A percentile compares a stretch with the other conserved stretches of the same genome.
phyloP scores from a whole-genome alignment of 352 stramenopile species.

The Globisporangium nodosum region DNA sequence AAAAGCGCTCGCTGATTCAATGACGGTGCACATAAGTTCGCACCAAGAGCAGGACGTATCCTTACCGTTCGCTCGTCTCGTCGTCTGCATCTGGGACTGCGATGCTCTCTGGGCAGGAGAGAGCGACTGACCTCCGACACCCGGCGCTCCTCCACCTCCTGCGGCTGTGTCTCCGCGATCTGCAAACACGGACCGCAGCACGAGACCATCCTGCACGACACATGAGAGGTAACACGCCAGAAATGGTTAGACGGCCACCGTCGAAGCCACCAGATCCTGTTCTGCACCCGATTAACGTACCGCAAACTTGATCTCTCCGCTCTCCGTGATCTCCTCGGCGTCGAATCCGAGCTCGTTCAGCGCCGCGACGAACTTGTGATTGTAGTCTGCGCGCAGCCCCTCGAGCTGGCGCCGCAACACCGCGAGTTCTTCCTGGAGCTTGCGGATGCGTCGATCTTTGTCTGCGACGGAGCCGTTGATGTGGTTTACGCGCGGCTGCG shows the following conservation, averaged over 20 bases:
- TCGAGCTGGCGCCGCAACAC: constrained; percentile 59
- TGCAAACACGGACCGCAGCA: constrained; percentile 57
- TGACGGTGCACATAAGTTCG: too few species aligned
- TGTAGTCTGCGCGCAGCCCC: constrained; percentile 65
- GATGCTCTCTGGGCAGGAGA: constrained; percentile 10
- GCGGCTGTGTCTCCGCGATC: constrained; percentile 13
- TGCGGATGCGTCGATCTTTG: constrained; percentile 81
- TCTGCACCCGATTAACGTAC: constrained; percentile 17
- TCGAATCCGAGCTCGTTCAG: constrained; percentile 79
- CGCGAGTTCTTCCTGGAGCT: constrained; percentile 71
- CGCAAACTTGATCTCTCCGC: constrained; percentile 77
- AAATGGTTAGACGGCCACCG: not conserved
- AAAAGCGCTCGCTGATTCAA: too few species aligned
- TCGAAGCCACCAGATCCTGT: not conserved
- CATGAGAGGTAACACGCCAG: too few species aligned
- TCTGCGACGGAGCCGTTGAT: constrained; percentile 81
- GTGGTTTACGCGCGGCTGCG: constrained; percentile 71
- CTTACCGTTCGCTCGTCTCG: constrained; percentile 14
- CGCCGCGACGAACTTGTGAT: constrained; percentile 61
- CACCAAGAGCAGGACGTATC: too few species aligned
- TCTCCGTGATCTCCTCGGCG: constrained; percentile 68
- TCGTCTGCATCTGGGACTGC: constrained; percentile 10
- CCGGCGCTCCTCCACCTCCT: not conserved
- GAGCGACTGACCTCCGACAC: not conserved
- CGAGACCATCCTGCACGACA: constrained; percentile 47